These are phyloP conservation scores for Flaveria bidentis DNA, from an alignment of 129 eudicot genomes.

Conservation along the genomic window DNA sequence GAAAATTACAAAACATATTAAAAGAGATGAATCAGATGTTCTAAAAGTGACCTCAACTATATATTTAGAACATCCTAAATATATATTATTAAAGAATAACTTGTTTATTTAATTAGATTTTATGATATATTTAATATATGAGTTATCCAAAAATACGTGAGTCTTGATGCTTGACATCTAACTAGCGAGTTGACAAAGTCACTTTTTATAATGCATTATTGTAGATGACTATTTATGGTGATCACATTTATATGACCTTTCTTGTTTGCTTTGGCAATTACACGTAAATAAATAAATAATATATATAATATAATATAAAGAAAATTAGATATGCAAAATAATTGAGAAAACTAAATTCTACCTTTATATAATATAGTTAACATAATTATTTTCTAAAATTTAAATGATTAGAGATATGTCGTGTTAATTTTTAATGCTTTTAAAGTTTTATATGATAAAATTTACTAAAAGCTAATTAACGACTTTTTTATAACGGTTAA, in stretches of 20 bases:
- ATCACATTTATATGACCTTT: constrained; percentile 21
- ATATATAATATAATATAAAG: background rate
- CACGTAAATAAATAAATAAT: background rate
- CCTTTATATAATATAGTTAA: background rate
- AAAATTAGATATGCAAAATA: constrained; percentile 1
- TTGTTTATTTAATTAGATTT: background rate
- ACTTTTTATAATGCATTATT: constrained; percentile 33
- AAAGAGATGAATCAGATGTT: background rate
- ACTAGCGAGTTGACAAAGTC: constrained; percentile 28
- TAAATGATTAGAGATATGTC: background rate
- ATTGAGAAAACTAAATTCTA: background rate
- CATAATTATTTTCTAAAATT: background rate
- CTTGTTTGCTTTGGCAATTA: constrained; percentile 14
- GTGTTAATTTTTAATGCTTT: background rate
- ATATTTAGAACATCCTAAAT: background rate
- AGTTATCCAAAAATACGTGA: background rate
- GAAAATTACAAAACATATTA: background rate
- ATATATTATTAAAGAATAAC: background rate
- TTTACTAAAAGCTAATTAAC: background rate
- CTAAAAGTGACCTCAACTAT: background rate
- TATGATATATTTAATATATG: background rate
- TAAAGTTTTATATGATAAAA: background rate
- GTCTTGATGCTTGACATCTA: constrained; percentile 21
- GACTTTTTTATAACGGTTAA: background rate
- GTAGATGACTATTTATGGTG: constrained; percentile 29